These are phyloP conservation scores for Globisporangium cystogenes DNA, from an alignment of 352 stramenopile genomes.

Conservation along the genomic window DNA sequence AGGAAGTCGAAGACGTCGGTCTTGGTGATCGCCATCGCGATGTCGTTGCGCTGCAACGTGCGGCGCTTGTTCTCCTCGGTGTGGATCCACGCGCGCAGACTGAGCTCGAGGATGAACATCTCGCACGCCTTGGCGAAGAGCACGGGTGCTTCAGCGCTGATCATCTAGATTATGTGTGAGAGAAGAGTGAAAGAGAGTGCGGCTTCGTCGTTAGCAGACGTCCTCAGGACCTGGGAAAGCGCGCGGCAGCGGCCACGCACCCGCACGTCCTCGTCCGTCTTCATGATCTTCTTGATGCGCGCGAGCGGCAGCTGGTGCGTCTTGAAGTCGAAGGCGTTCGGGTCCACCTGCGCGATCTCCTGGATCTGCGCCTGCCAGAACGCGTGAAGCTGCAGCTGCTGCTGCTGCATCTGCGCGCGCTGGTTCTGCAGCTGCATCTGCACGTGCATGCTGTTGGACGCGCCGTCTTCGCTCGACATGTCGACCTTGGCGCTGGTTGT, in stretches of 20 bases:
- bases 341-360: conserved; percentile 86
- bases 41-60: conserved; percentile 89
- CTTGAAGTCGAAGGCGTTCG: conserved; percentile 84
- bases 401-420: conserved; percentile 84
- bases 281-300: conserved; percentile 96
- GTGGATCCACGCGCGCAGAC: conserved; percentile 85
- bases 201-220: too few species aligned
- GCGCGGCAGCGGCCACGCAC: conserved; percentile 12
- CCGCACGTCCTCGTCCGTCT: conserved; percentile 91
- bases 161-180: conserved; percentile 78
- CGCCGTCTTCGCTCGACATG: conserved; percentile 49
- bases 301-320: conserved; percentile 89
- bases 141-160: conserved; percentile 89
- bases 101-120: conserved; percentile 93
- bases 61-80: conserved; percentile 92
- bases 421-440: conserved; percentile 85
- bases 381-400: conserved; percentile 76
- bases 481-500: neutral
- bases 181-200: too few species aligned
- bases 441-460: conserved; percentile 73
- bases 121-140: conserved; percentile 94
- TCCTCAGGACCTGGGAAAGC: neutral
- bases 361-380: conserved; percentile 89
- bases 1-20: conserved; percentile 92
- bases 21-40: conserved; percentile 88